Conservation (phyloP, 2,329 filamentous ascomycete species). For the Colletotrichum australisinense region DNA sequence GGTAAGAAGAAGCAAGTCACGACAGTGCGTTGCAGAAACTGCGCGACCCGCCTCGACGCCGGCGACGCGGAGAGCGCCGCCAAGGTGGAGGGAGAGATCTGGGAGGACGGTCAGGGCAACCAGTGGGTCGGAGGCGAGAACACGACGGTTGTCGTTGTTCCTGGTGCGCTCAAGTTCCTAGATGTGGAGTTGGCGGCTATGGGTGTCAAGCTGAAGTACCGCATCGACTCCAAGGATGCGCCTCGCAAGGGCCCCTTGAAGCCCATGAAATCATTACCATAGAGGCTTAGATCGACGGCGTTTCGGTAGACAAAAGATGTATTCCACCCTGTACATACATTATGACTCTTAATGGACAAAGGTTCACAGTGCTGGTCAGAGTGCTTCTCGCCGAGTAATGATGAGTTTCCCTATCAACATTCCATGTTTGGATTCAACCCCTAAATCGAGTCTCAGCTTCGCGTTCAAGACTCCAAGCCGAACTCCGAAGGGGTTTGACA, state of each 20-base stretch:
- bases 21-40: conserved; percentile 82
- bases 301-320: conserved; percentile 28
- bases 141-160: conserved; percentile 91
- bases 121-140: conserved; percentile 91
- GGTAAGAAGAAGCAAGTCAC: conserved; percentile 74
- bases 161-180: conserved; percentile 90
- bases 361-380: not conserved
- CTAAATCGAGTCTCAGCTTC: not conserved
- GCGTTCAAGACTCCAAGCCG: not conserved
- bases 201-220: conserved; percentile 94
- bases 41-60: conserved; percentile 72
- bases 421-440: not conserved
- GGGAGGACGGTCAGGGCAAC: conserved; percentile 90
- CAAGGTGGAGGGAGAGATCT: conserved; percentile 77
- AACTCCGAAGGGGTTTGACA: not conserved
- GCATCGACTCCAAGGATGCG: conserved; percentile 72
- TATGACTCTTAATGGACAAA: not conserved
- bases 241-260: conserved; percentile 63
- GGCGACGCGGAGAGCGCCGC: conserved; percentile 67
- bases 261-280: conserved; percentile 45
- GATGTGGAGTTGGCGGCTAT: conserved; percentile 97
- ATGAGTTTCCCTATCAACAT: not conserved
- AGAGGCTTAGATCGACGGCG: conserved; percentile 22
- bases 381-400: not conserved
- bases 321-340: conserved; percentile 19